Percentiles rank a stretch among this genome's conserved stretches.
These are phyloP conservation scores for Exophiala alcalophila DNA, from an alignment of 2,329 filamentous ascomycete species.

Conservation along the genomic window DNA sequence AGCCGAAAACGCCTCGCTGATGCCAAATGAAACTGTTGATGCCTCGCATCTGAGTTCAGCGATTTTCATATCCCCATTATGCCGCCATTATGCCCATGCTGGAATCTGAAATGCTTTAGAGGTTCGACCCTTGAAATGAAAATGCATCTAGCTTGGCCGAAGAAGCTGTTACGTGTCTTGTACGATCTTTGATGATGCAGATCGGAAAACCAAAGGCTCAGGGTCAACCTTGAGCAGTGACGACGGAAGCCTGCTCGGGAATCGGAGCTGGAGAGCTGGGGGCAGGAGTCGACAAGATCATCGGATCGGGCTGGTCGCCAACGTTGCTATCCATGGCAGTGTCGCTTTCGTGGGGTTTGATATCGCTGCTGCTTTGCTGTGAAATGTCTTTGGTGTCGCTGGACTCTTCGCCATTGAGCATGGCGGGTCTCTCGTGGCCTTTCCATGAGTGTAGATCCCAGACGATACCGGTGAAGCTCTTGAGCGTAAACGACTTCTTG, in stretches of 20 bases:
- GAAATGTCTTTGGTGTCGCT: conserved; percentile 57
- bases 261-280: conserved; percentile 53
- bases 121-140: background rate
- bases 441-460: conserved; percentile 85
- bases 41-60: background rate
- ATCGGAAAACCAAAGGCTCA: too few relatives aligned
- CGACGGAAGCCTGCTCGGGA: conserved; percentile 35
- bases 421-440: conserved; percentile 48
- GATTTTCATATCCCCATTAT: too few relatives aligned
- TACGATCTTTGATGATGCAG: background rate
- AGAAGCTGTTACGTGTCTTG: conserved; percentile 2
- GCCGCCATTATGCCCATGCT: background rate
- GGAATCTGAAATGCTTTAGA: background rate
- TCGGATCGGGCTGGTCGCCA: conserved; percentile 45
- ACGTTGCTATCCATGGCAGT: conserved; percentile 57
- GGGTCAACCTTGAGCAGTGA: conserved; percentile 37
- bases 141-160: background rate
- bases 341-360: conserved; percentile 56
- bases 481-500: conserved; percentile 76
- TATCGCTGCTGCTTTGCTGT: conserved; percentile 55
- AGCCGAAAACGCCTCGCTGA: conserved; percentile 23
- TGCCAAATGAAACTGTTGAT: conserved; percentile 16
- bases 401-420: conserved; percentile 51
- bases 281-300: conserved; percentile 44
- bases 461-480: conserved; percentile 83